Evolutionary conservation across 768 basidiomycete genomes (phyloP).

Genomic region (Leccinum incarnatum): DNA sequence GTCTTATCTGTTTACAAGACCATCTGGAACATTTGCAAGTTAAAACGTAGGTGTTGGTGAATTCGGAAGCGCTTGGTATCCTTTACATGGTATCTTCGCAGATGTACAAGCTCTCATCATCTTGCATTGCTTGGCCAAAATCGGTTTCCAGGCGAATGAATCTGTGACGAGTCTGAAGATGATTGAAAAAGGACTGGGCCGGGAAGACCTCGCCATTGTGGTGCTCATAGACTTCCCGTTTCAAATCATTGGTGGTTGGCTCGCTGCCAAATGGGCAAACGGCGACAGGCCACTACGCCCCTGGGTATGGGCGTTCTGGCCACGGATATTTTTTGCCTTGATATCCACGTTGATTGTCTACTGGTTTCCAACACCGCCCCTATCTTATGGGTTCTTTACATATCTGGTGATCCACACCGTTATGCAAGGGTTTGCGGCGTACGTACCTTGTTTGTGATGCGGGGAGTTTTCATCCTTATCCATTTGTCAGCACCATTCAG

Average conservation of each 20-base stretch:
- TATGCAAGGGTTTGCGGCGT: slow-evolving; percentile 82
- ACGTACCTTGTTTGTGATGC: slow-evolving; percentile 29
- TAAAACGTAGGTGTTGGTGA: slow-evolving; percentile 62
- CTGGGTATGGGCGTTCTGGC: slow-evolving; percentile 93
- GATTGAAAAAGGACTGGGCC: slow-evolving; percentile 93
- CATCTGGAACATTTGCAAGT: slow-evolving; percentile 90
- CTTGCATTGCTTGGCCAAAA: slow-evolving; percentile 87
- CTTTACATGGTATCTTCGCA: slow-evolving; percentile 31
- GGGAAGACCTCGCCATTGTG: slow-evolving; percentile 94
- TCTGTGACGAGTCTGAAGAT: slow-evolving; percentile 89
- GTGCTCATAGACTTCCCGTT: slow-evolving; percentile 98
- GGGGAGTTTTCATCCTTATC: slow-evolving; percentile 3
- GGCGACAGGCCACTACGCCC: slow-evolving; percentile 77
- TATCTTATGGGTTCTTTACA: slow-evolving; percentile 72
- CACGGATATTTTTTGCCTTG: slow-evolving; percentile 70
- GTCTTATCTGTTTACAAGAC: slow-evolving; percentile 87
- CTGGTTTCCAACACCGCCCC: slow-evolving; percentile 78
- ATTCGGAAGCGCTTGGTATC: background rate
- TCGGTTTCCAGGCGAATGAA: slow-evolving; percentile 94
- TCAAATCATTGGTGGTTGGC: slow-evolving; percentile 92
- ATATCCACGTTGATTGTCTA: slow-evolving; percentile 76
- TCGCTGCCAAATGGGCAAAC: slow-evolving; percentile 88
- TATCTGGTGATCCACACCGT: slow-evolving; percentile 82
- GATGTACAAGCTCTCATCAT: slow-evolving; percentile 87
- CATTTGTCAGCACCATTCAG: slow-evolving; percentile 77